Percentiles rank a stretch among this genome's conserved stretches.
phyloP scores from a whole-genome alignment of 2,329 filamentous ascomycete genomes.

The Fusarium begoniae region DNA sequence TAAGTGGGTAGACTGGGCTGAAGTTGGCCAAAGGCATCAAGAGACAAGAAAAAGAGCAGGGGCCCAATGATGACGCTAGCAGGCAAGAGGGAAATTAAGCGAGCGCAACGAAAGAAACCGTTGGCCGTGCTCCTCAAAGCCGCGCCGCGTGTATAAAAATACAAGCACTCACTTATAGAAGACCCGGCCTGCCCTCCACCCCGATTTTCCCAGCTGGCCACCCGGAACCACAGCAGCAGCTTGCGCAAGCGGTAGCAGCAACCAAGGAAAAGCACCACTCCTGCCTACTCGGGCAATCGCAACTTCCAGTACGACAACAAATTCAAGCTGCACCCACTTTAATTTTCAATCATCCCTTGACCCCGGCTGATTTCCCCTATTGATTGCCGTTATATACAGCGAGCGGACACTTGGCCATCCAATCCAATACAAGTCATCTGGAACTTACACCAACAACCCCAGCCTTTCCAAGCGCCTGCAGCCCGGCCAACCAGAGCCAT shows the following conservation, averaged over 20 bases:
- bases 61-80: conserved; percentile 44
- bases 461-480: conserved; percentile 29
- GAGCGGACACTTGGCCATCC: conserved; percentile 21
- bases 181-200: conserved; percentile 56
- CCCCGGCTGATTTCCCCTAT: conserved; percentile 11
- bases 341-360: conserved; percentile 13
- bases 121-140: conserved; percentile 45
- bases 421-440: conserved; percentile 25
- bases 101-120: conserved; percentile 47
- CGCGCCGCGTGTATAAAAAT: conserved; percentile 57
- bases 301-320: conserved; percentile 18
- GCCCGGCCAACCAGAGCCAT: conserved; percentile 38
- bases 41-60: conserved; percentile 31
- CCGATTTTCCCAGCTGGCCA: conserved; percentile 49
- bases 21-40: conserved; percentile 33
- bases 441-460: conserved; percentile 18
- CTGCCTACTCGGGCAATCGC: conserved; percentile 29
- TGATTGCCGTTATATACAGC: conserved; percentile 19
- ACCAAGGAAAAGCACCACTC: conserved; percentile 35
- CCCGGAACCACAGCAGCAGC: conserved; percentile 39
- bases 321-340: conserved; percentile 28
- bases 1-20: conserved; percentile 29
- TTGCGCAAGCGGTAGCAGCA: conserved; percentile 37
- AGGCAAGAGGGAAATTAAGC: conserved; percentile 51
- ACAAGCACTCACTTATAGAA: conserved; percentile 57